Percentiles rank a stretch among this genome's conserved stretches.
Conservation (phyloP, 2,329 filamentous ascomycete genomes). For the Ascochyta pisi region DNA sequence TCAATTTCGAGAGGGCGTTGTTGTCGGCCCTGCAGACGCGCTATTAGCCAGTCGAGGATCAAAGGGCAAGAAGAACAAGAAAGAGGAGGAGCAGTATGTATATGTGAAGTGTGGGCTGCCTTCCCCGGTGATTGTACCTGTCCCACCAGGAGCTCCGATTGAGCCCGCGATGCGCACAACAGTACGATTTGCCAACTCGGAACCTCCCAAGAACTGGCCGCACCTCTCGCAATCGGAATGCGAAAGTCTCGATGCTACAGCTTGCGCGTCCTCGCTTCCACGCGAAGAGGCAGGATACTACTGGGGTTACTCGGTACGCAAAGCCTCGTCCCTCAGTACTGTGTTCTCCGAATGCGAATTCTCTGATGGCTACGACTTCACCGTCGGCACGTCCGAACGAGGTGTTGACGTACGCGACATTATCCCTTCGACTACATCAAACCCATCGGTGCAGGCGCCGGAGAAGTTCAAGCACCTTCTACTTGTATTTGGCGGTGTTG, state of each 20-base stretch:
- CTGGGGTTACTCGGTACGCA: constrained; percentile 81
- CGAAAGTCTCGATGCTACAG: constrained; percentile 56
- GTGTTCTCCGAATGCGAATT: constrained; percentile 80
- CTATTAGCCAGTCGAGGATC: constrained; percentile 11
- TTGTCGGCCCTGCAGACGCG: constrained; percentile 50
- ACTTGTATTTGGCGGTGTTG: constrained; percentile 80
- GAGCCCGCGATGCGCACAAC: constrained; percentile 77
- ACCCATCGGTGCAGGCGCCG: constrained; percentile 32
- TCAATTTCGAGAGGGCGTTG: constrained; percentile 79
- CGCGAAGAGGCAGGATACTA: constrained; percentile 81
- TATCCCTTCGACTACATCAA: constrained; percentile 24
- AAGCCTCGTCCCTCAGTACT: constrained; percentile 68
- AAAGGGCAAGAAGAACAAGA: constrained; percentile 57
- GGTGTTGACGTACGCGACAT: constrained; percentile 59
- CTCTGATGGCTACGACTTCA: constrained; percentile 80
- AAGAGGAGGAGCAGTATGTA: constrained; percentile 35
- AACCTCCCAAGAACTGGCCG: constrained; percentile 47
- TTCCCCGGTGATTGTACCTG: constrained; percentile 59
- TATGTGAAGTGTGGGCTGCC: constrained; percentile 60
- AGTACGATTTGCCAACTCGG: constrained; percentile 64
- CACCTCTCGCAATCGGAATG: constrained; percentile 29
- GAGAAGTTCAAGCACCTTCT: constrained; percentile 72
- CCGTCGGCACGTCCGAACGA: constrained; percentile 83
- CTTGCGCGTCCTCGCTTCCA: constrained; percentile 72
- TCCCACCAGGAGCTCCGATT: constrained; percentile 56